A percentile compares a stretch with the other conserved stretches of the same genome.
Evolutionary conservation across 495 filamentous ascomycete species (phyloP).

Genomic region (Penicillium cosmopolitanum): DNA sequence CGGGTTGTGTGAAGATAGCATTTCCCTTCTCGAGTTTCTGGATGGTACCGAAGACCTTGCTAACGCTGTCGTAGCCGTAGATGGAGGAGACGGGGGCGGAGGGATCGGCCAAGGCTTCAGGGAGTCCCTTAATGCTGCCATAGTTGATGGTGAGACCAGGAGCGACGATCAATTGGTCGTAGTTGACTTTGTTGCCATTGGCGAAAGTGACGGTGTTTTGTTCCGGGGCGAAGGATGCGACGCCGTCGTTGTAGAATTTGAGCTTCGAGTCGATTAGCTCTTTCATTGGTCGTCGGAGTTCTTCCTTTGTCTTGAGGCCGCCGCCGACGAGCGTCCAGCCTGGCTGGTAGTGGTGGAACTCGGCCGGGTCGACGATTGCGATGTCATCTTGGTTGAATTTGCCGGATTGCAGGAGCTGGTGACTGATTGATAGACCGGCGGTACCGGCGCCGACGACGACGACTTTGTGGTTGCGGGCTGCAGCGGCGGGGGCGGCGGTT

Average conservation of each 20-base stretch:
- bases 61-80: constrained; percentile 63
- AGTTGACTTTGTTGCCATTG: constrained; percentile 60
- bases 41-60: constrained; percentile 61
- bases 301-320: constrained; percentile 61
- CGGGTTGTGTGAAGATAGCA: constrained; percentile 72
- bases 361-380: constrained; percentile 66
- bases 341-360: constrained; percentile 71
- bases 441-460: constrained; percentile 67
- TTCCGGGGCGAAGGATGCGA: constrained; percentile 58
- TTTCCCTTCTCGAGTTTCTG: constrained; percentile 56
- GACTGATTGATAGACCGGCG: constrained; percentile 63
- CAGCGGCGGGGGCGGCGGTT: constrained; percentile 43
- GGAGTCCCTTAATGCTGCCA: constrained; percentile 58
- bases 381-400: constrained; percentile 63
- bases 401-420: constrained; percentile 62
- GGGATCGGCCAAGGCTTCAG: constrained; percentile 60
- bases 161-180: constrained; percentile 67
- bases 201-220: constrained; percentile 61
- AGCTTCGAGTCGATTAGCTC: constrained; percentile 61
- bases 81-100: constrained; percentile 64
- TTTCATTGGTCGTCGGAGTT: constrained; percentile 55
- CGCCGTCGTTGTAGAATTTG: constrained; percentile 60
- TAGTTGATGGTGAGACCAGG: constrained; percentile 64
- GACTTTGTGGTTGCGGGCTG: constrained; percentile 57
- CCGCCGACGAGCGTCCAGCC: constrained; percentile 73